Evolutionary conservation across 2,329 filamentous ascomycete genomes (phyloP), one percentile per base, ranked within the genome.

Genomic region (Cucurbitaria berberidis): DNA sequence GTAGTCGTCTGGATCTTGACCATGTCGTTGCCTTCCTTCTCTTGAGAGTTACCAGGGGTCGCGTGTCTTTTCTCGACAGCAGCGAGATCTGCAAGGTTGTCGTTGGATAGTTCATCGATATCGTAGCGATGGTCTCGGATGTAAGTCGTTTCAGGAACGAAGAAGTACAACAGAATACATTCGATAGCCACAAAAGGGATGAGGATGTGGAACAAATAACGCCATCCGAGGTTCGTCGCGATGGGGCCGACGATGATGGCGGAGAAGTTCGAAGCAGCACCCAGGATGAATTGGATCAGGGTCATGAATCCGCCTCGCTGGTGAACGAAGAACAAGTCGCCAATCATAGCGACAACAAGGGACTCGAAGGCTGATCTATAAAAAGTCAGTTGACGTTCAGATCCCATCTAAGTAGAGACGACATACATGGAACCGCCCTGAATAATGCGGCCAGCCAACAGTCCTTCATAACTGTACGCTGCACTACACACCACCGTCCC

Each of bases 121-220:
- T 72, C 62, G 43, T 70, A 72, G 1, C 66, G 60, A 34, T 68
- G 70, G 42, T 75, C 72, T 49, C 80, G 72, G 48, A 70, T 72
- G 66, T 81, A 84, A 1, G 77, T 76, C 15, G 81, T 83, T 60
- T 83, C 81, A 0, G 80, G 81, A 3, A 82, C 80, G 49, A 82
- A 78, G 40, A 83, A 71, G 48, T 80, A 66, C 16, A 81, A 75
- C 2, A 79, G 64, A 13, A 80, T 57, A 16, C 77, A 67, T 44
- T 81, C 68, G 2, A 78, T 55, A 1, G 77, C 79, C 15, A 78
- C 76, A 53, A 81, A 74, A 29, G 80, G 78, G 44, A 76, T 76
- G 24, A 80, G 78, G 53, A 81, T 78, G 32, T 79, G 74, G 57
- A 82, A 78, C 0, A 81, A 76, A 51, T 73, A 75, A 38, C 62